Percentiles rank a stretch among this genome's conserved stretches.
Evolutionary conservation across 2,329 filamentous ascomycete species (phyloP).

Genomic region (Dendrostoma leiphaemia): DNA sequence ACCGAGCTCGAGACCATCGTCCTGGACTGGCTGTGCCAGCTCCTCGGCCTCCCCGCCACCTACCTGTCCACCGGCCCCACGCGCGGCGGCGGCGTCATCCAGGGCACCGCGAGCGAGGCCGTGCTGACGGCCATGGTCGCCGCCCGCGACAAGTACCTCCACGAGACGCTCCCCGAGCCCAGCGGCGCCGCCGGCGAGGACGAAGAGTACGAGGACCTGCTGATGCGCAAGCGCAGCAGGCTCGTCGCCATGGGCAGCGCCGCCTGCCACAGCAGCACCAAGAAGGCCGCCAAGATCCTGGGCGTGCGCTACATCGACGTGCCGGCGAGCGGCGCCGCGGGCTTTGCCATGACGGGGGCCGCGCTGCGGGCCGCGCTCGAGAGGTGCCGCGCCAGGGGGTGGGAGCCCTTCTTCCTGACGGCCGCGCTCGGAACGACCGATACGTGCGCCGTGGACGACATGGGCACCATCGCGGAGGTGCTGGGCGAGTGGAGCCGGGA

Average conservation of each 20-base stretch:
- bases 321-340: slow-evolving; percentile 57
- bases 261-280: slow-evolving; percentile 78
- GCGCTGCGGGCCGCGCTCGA: slow-evolving; percentile 61
- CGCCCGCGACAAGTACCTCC: slow-evolving; percentile 76
- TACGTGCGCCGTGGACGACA: slow-evolving; percentile 84
- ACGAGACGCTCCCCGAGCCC: slow-evolving; percentile 48
- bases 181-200: slow-evolving; percentile 38
- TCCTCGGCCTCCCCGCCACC: slow-evolving; percentile 69
- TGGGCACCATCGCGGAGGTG: slow-evolving; percentile 61
- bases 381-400: slow-evolving; percentile 63
- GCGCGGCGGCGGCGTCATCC: slow-evolving; percentile 84
- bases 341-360: slow-evolving; percentile 68
- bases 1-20: slow-evolving; percentile 93
- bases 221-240: slow-evolving; percentile 63
- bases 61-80: slow-evolving; percentile 72
- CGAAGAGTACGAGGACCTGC: slow-evolving; percentile 66
- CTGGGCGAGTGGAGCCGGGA: slow-evolving; percentile 34
- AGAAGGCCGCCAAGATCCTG: slow-evolving; percentile 83
- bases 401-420: slow-evolving; percentile 85
- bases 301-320: slow-evolving; percentile 79
- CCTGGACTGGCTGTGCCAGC: slow-evolving; percentile 84
- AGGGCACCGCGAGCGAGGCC: slow-evolving; percentile 86
- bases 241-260: slow-evolving; percentile 81
- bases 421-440: slow-evolving; percentile 83
- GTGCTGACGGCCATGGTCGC: slow-evolving; percentile 85